These are phyloP conservation scores for Tetradesmus lagerheimii DNA, from an alignment of 139 green algal species.

Conservation along the genomic window DNA sequence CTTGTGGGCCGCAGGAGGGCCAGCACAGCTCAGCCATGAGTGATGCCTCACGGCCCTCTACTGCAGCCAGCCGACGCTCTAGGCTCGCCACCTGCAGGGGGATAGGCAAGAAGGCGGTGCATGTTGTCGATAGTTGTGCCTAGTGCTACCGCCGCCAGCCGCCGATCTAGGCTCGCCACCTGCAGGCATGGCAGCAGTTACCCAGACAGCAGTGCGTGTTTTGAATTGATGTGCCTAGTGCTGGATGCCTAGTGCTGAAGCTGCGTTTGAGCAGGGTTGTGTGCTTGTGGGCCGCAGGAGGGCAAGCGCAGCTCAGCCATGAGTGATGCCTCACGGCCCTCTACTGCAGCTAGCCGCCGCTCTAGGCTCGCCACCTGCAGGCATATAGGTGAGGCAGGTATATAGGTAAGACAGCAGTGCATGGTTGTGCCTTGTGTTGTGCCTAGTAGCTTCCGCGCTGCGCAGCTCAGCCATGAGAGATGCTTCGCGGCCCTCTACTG, in stretches of 20 bases:
- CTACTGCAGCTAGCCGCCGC: conserved; percentile 37
- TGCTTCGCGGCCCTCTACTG: conserved; percentile 48
- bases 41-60: conserved; percentile 51
- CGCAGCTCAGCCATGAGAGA: conserved; percentile 56
- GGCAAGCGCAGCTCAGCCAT: conserved; percentile 58
- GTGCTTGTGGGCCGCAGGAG: too few species aligned
- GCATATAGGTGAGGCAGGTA: too few species aligned
- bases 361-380: too few species aligned
- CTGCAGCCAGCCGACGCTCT: conserved; percentile 38
- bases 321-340: conserved; percentile 53
- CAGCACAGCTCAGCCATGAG: conserved; percentile 58
- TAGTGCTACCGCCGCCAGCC: conserved; percentile 21
- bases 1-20: too few species aligned
- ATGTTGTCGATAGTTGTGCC: too few species aligned
- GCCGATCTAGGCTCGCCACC: conserved; percentile 26
- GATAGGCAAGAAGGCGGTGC: neutral
- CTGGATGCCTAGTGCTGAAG: too few species aligned
- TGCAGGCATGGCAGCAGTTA: too few species aligned
- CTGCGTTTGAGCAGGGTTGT: too few species aligned
- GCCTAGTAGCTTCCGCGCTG: conserved; percentile 46
- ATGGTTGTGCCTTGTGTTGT: neutral
- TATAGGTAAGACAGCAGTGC: neutral
- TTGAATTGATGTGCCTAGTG: too few species aligned
- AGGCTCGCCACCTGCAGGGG: conserved; percentile 10
- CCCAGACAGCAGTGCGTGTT: too few species aligned